These are phyloP conservation scores for Rutstroemia sp. DNA, from an alignment of 2,329 filamentous ascomycete genomes.

Conservation along the genomic window DNA sequence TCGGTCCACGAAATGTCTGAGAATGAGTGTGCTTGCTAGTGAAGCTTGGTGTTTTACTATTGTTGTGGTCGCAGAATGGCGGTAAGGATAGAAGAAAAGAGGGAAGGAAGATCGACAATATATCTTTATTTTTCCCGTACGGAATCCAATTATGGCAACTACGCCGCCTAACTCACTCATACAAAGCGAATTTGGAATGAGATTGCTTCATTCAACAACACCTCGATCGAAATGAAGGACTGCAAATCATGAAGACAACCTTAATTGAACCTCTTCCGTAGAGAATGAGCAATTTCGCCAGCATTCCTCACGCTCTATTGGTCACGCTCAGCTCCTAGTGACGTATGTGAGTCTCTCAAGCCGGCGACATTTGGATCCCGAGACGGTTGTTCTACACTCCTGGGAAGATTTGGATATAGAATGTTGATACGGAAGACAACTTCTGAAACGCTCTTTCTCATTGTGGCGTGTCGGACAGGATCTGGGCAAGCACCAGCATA, in stretches of 20 bases:
- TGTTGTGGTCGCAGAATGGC: too few species aligned
- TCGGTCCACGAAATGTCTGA: background rate
- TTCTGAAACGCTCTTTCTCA: constrained; percentile 5
- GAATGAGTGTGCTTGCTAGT: background rate
- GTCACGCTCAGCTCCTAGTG: background rate
- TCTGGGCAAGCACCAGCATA: background rate
- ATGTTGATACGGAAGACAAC: background rate
- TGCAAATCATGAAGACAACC: background rate
- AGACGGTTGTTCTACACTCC: background rate
- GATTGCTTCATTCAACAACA: background rate
- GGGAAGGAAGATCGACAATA: background rate
- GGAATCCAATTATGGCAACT: background rate
- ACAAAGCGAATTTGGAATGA: background rate
- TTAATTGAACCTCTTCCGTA: background rate
- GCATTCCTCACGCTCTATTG: background rate
- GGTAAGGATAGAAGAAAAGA: background rate
- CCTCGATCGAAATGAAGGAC: background rate
- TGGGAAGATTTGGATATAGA: background rate
- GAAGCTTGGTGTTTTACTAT: background rate
- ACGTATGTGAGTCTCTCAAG: background rate
- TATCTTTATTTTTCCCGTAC: background rate
- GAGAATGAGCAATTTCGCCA: background rate
- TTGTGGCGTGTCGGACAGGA: background rate
- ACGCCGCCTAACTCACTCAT: too few species aligned
- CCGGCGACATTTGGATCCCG: background rate